These are phyloP conservation scores for Microcyclospora tardicrescens DNA, from an alignment of 2,329 filamentous ascomycete genomes.

Conservation along the genomic window DNA sequence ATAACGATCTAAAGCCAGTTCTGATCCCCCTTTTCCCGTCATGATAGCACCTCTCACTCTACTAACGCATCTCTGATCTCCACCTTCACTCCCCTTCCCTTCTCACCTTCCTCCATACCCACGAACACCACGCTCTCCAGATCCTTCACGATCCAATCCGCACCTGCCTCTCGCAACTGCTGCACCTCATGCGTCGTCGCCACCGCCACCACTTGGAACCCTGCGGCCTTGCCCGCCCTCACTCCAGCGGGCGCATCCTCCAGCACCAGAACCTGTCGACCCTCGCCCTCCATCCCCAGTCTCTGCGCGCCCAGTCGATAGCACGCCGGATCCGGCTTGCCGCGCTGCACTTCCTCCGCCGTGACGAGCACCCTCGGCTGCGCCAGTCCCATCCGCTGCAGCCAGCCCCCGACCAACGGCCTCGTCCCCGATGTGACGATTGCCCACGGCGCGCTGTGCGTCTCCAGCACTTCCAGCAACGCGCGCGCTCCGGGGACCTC, in stretches of 20 bases:
- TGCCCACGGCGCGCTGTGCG: slow-evolving; percentile 57
- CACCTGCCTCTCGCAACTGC: slow-evolving; percentile 60
- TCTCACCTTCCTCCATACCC: slow-evolving; percentile 39
- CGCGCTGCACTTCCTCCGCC: slow-evolving; percentile 36
- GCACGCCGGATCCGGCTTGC: slow-evolving; percentile 39
- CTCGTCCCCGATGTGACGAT: slow-evolving; percentile 50
- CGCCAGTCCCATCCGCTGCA: slow-evolving; percentile 36
- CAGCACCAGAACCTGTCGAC: slow-evolving; percentile 50
- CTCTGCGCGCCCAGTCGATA: slow-evolving; percentile 32
- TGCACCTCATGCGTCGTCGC: slow-evolving; percentile 68
- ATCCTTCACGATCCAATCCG: slow-evolving; percentile 78
- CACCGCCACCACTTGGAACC: slow-evolving; percentile 72
- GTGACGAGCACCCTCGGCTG: slow-evolving; percentile 35
- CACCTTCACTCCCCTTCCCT: slow-evolving; percentile 46
- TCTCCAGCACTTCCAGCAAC: slow-evolving; percentile 14
- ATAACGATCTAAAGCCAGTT: background rate
- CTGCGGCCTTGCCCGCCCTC: slow-evolving; percentile 68
- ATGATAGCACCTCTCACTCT: slow-evolving; percentile 4
- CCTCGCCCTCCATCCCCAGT: slow-evolving; percentile 29
- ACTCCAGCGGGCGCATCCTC: slow-evolving; percentile 87
- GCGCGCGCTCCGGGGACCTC: slow-evolving; percentile 74
- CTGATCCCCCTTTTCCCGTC: background rate
- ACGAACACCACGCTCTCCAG: slow-evolving; percentile 56
- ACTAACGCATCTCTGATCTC: slow-evolving; percentile 53
- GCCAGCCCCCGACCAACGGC: slow-evolving; percentile 37